Conservation (phyloP, 768 basidiomycete genomes). For the Dacryopinax spathularia region DNA sequence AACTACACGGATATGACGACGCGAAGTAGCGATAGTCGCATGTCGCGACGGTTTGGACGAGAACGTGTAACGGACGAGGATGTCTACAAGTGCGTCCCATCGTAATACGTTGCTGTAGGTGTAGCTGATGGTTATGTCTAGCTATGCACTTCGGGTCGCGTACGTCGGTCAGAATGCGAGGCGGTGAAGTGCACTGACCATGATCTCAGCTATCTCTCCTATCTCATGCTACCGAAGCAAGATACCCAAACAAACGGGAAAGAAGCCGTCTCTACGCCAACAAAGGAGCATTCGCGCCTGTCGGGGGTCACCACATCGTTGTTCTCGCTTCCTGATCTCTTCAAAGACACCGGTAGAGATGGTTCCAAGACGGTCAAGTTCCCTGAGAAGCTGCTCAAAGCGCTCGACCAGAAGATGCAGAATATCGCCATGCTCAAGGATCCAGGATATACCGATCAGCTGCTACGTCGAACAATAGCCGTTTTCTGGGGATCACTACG, state of each 20-base stretch:
- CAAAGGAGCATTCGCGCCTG: constrained; percentile 43
- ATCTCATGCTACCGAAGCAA: constrained; percentile 30
- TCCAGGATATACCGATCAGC: constrained; percentile 74
- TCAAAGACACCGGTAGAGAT: constrained; percentile 55
- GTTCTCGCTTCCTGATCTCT: constrained; percentile 57
- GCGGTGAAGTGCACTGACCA: constrained; percentile 8
- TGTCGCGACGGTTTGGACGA: constrained; percentile 57
- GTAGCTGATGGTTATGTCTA: constrained; percentile 21
- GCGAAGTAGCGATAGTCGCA: constrained; percentile 58
- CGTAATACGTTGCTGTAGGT: constrained; percentile 2
- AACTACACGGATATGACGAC: constrained; percentile 33
- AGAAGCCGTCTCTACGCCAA: constrained; percentile 8
- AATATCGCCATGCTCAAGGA: constrained; percentile 90
- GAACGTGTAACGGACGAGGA: constrained; percentile 73
- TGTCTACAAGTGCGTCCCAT: constrained; percentile 56
- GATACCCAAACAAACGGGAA: constrained; percentile 41
- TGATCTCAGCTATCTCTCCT: constrained; percentile 46
- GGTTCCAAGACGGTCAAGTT: constrained; percentile 79
- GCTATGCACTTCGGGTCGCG: constrained; percentile 75
- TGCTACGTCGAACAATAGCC: constrained; percentile 78
- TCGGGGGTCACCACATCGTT: constrained; percentile 43
- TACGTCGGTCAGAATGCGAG: constrained; percentile 30
- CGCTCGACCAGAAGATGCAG: constrained; percentile 77
- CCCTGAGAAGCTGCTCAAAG: constrained; percentile 85
- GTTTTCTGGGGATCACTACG: constrained; percentile 85